These are phyloP conservation scores for Tylopilus rubrobrunneus DNA, from an alignment of 768 basidiomycete genomes.

Conservation along the genomic window DNA sequence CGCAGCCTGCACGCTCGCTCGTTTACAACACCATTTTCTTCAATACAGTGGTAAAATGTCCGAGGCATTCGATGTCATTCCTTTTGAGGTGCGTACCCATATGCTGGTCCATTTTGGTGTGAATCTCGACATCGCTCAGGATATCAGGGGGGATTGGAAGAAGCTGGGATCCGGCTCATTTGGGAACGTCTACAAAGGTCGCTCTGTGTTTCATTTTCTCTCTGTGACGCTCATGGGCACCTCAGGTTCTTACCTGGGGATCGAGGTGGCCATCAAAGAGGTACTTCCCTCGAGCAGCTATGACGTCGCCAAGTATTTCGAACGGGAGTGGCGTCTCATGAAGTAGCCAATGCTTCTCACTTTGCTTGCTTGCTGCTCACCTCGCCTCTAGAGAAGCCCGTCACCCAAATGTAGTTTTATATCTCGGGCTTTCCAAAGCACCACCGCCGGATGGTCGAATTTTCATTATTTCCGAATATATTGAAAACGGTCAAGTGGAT, in stretches of 20 bases:
- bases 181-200: conserved; percentile 83
- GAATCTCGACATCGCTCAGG: conserved; percentile 40
- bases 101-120: not conserved
- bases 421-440: conserved; percentile 83
- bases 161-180: conserved; percentile 91
- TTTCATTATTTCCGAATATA: conserved; percentile 93
- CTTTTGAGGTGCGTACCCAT: conserved; percentile 59
- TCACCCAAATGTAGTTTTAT: conserved; percentile 90
- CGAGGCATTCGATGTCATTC: conserved; percentile 85
- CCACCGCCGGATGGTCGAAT: conserved; percentile 79
- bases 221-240: conserved; percentile 2
- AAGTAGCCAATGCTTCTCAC: conserved; percentile 42
- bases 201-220: conserved; percentile 6
- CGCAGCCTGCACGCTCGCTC: not conserved
- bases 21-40: not conserved
- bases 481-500: conserved; percentile 63
- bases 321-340: conserved; percentile 98
- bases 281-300: conserved; percentile 89
- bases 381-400: conserved; percentile 59
- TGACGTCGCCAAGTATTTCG: conserved; percentile 96
- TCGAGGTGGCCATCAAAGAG: conserved; percentile 96
- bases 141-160: conserved; percentile 85
- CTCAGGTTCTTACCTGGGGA: conserved; percentile 86
- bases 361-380: not conserved
- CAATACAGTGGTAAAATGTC: conserved; percentile 32